Base-by-base conservation (phyloP, 768 basidiomycete genomes). In the Cubamyces lactineus region DNA sequence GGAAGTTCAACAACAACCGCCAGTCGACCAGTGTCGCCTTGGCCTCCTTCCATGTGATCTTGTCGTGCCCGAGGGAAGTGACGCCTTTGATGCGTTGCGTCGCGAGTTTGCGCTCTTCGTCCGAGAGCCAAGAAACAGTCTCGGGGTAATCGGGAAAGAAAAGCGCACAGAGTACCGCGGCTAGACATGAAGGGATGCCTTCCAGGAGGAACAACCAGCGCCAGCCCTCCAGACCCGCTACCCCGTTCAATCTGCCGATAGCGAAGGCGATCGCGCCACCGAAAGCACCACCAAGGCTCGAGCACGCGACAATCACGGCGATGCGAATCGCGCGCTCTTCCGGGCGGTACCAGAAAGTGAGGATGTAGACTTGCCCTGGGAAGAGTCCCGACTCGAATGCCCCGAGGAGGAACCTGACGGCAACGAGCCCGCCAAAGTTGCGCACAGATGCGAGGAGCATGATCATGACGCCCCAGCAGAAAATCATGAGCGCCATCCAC, bases 81-180 rank as follows among this genome's bases (percentile, higher is more conserved):
- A 79, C 80, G 51, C 75, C 73, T 40, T 76, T 76, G 53, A 70
- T 69, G 48, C 82, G 75, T 12, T 65, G 59, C 9, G 75, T 60
- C n/a, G 82, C 79, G 30, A 78, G 69, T 26, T 71, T 75, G 38
- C 76, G 72, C 67, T 85, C 82, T 16, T 72, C 71, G 2, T 73
- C 71, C 1, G 76, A 78, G 21, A 85, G 74, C 78, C 82, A 83
- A 26, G 64, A 67, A 15, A 71, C 69, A 1, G 80, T 79, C 51
- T 81, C 81, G 0, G 83, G 83, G 72, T 79, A 84, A 69, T 85
- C 84, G 45, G 79, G 77, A 21, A 82, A 77, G 56, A 73, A 50
- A 54, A 72, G 70, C 57, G 66, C 73, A 5, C 72, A 69, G 6
- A 75, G 57, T 19, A 77, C 11, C 21, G 74, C 72, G 47, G 67